Evolutionary conservation across 495 filamentous ascomycete genomes (phyloP).

Genomic region (Glutinoglossum americanum): DNA sequence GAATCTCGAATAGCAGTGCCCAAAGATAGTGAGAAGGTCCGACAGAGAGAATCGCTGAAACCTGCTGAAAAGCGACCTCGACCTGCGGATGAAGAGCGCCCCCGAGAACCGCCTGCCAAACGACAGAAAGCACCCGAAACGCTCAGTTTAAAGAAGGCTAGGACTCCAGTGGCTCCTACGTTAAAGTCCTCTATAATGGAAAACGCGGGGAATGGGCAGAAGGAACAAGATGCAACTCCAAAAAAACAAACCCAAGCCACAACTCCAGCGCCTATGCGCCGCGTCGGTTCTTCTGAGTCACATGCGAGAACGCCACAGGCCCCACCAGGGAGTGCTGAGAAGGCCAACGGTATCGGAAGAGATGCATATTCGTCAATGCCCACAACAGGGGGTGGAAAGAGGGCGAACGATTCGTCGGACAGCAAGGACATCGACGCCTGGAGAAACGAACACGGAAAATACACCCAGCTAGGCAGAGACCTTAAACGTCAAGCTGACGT

Average conservation of each 20-base stretch:
- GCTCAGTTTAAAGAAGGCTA: not conserved
- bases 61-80: not conserved
- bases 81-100: not conserved
- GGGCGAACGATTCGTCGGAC: not conserved
- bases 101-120: not conserved
- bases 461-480: conserved; percentile 22
- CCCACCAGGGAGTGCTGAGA: not conserved
- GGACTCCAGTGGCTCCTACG: not conserved
- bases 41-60: not conserved
- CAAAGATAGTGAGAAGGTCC: not conserved
- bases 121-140: not conserved
- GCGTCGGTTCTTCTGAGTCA: not conserved
- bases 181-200: not conserved
- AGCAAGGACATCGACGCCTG: conserved; percentile 19
- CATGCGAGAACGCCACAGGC: conserved; percentile 1
- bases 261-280: not conserved
- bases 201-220: not conserved
- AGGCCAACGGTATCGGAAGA: not conserved
- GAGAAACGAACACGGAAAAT: conserved; percentile 25
- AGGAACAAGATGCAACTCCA: not conserved
- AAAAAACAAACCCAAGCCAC: not conserved
- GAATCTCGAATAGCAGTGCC: not conserved
- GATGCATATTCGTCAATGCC: not conserved
- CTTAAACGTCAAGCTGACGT: conserved; percentile 26
- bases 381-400: not conserved